Conservation (phyloP, 176 grass and related monocot genomes). For the Microstegium vimineum region DNA sequence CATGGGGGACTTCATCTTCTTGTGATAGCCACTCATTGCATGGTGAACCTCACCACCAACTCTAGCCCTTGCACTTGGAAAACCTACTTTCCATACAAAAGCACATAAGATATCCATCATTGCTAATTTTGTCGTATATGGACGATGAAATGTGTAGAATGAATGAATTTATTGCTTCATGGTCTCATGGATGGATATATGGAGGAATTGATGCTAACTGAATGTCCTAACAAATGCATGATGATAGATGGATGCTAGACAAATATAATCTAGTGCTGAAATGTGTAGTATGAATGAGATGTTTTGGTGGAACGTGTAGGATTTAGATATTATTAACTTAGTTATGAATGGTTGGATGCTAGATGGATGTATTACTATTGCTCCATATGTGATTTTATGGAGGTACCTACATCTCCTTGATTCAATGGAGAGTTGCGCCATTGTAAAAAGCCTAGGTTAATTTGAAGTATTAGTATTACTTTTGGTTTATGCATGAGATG, state of each 20-base stretch:
- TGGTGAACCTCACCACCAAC: conserved; percentile 6
- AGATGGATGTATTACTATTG: no score
- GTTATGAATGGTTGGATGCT: no score
- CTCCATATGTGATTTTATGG: no score
- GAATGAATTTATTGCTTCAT: neutral
- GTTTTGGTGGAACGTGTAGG: neutral
- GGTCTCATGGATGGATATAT: neutral
- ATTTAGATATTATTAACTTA: no score
- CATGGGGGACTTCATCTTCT: conserved; percentile 47
- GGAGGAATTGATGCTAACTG: neutral
- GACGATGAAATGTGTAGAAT: neutral
- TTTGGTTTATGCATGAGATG: no score
- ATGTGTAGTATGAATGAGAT: no score
- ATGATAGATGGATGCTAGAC: neutral
- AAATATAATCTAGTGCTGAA: neutral
- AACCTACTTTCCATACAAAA: conserved; percentile 4
- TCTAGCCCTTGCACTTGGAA: conserved; percentile 27
- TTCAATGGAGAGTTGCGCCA: no score
- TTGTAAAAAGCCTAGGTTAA: no score
- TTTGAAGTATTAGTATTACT: no score
- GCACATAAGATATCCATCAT: neutral
- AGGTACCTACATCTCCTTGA: no score
- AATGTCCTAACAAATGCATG: neutral
- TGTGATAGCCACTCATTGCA: conserved; percentile 23
- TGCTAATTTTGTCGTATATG: neutral